Conservation (phyloP, 495 filamentous ascomycete genomes). For the Talaromyces adpressus region DNA sequence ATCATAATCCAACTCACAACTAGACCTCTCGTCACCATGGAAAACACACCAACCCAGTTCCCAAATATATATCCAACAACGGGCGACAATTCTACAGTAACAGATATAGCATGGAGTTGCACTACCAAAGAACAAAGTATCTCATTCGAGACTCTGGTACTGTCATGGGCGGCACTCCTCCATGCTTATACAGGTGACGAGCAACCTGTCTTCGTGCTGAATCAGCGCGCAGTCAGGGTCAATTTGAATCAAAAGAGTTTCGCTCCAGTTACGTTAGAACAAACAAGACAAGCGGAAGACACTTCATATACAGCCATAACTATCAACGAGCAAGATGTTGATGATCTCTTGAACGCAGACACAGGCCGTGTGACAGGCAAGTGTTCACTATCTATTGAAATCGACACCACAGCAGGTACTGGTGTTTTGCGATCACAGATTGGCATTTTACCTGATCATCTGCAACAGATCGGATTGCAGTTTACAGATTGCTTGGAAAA, state of each 20-base stretch:
- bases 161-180: slow-evolving; percentile 35
- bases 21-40: slow-evolving; percentile 58
- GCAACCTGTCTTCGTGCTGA: slow-evolving; percentile 26
- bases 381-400: slow-evolving; percentile 15
- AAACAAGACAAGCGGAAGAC: slow-evolving; percentile 1
- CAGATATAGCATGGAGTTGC: slow-evolving; percentile 16
- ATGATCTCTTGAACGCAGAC: not conserved
- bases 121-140: slow-evolving; percentile 9
- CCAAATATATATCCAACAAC: slow-evolving; percentile 11
- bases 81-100: slow-evolving; percentile 9
- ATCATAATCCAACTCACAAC: slow-evolving; percentile 6
- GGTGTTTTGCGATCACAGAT: slow-evolving; percentile 18
- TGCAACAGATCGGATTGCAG: slow-evolving; percentile 21
- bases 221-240: slow-evolving; percentile 23
- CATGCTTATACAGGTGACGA: slow-evolving; percentile 29
- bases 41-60: slow-evolving; percentile 21
- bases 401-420: slow-evolving; percentile 16
- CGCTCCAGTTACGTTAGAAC: slow-evolving; percentile 12
- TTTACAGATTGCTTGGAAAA: slow-evolving; percentile 17
- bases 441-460: slow-evolving; percentile 16
- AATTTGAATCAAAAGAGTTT: slow-evolving; percentile 22
- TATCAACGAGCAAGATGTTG: not conserved
- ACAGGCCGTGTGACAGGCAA: slow-evolving; percentile 14
- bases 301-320: not conserved
- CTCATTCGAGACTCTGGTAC: slow-evolving; percentile 19